Conservation (phyloP, 2,329 filamentous ascomycete species). For the Colletotrichum gigasporum region DNA sequence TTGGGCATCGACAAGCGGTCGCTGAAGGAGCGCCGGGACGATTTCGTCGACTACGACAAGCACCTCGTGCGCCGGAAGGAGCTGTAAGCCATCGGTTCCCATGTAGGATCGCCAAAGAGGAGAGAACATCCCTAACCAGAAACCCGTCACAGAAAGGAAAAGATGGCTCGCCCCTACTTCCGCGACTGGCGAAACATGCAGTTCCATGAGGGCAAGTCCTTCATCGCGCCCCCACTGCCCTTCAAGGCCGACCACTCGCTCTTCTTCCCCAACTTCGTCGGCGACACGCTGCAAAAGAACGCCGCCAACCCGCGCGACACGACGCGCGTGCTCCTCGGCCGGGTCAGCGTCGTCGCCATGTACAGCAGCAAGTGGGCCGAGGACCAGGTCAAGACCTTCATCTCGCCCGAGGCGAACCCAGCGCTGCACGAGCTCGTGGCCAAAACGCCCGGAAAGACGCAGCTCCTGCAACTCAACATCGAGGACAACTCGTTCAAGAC, state of each 20-base stretch:
- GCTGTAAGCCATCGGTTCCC: slow-evolving; percentile 69
- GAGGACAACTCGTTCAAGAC: slow-evolving; percentile 81
- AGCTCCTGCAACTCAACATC: slow-evolving; percentile 87
- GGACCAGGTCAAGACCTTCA: slow-evolving; percentile 79
- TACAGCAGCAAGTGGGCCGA: slow-evolving; percentile 90
- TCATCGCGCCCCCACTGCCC: slow-evolving; percentile 83
- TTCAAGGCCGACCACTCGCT: slow-evolving; percentile 85
- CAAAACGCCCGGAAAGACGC: slow-evolving; percentile 59
- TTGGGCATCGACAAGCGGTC: slow-evolving; percentile 77
- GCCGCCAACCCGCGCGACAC: slow-evolving; percentile 69
- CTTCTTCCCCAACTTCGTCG: slow-evolving; percentile 93
- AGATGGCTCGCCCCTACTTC: slow-evolving; percentile 90
- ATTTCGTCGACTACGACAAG: slow-evolving; percentile 87
- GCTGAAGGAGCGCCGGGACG: slow-evolving; percentile 74
- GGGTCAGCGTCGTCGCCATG: slow-evolving; percentile 80
- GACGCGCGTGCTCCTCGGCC: slow-evolving; percentile 77
- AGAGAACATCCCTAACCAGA: too few relatives aligned
- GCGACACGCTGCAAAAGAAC: slow-evolving; percentile 75
- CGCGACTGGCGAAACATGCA: slow-evolving; percentile 91
- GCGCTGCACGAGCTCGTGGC: slow-evolving; percentile 71
- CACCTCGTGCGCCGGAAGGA: slow-evolving; percentile 80
- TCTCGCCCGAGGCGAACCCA: slow-evolving; percentile 72
- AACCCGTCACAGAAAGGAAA: slow-evolving; percentile 67
- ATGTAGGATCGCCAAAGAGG: too few relatives aligned
- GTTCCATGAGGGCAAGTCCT: slow-evolving; percentile 89